Conservation (phyloP, 257 asterid species). For the Orobanche coerulescens region DNA sequence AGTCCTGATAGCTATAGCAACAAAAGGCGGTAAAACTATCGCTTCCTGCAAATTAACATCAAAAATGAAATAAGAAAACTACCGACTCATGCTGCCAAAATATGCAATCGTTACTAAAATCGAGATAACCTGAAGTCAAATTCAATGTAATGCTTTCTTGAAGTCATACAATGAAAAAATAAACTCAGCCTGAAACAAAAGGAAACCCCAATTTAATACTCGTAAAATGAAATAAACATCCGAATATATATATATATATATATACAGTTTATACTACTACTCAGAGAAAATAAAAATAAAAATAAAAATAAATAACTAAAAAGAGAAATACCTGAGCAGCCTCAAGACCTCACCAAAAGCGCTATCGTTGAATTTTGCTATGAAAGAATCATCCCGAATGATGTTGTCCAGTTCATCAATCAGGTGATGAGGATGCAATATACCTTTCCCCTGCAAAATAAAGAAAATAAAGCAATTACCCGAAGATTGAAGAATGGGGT, state of each 20-base stretch:
- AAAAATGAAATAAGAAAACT: conserved; percentile 1
- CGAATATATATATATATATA: not conserved
- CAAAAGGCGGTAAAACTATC: conserved; percentile 89
- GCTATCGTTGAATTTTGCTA: conserved; percentile 52
- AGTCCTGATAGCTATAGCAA: conserved; percentile 94
- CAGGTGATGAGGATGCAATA: conserved; percentile 81
- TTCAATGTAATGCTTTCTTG: not conserved
- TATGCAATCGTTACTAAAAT: too few species aligned
- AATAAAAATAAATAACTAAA: not conserved
- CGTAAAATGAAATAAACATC: not conserved
- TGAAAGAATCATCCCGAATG: conserved; percentile 38
- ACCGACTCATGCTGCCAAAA: too few species aligned
- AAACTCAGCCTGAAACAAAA: too few species aligned
- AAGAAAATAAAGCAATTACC: too few species aligned
- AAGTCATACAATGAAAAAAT: too few species aligned
- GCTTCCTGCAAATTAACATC: conserved; percentile 60
- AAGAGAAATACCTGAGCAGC: conserved; percentile 78
- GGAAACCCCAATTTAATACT: not conserved
- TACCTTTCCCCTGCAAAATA: conserved; percentile 98
- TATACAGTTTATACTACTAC: not conserved
- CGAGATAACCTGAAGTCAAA: not conserved
- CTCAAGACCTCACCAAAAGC: conserved; percentile 74
- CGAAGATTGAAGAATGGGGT: too few species aligned
- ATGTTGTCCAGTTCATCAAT: conserved; percentile 74
- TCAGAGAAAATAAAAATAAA: not conserved